Percentiles rank a stretch among this genome's conserved stretches.
Conservation (phyloP, 192 early-diverging fungal species). For the Jimgerdemannia flammicorona region DNA sequence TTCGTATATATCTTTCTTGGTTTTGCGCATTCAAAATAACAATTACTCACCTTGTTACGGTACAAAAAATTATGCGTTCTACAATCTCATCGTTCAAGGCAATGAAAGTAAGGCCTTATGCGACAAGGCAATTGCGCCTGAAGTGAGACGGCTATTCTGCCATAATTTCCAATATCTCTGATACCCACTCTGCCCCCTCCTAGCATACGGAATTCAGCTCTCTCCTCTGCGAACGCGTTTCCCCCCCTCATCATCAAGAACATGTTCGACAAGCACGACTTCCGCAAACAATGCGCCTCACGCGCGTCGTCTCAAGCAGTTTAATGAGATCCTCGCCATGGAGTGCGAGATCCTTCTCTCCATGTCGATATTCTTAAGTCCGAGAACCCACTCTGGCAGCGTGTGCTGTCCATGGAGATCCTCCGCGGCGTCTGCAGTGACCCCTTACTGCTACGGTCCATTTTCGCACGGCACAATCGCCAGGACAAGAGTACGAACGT, state of each 20-base stretch:
- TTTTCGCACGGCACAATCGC: conserved; percentile 76
- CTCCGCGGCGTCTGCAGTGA: conserved; percentile 66
- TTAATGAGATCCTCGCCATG: conserved; percentile 67
- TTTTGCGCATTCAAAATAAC: no score
- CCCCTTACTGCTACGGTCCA: conserved; percentile 53
- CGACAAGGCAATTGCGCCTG: no score
- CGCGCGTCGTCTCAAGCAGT: conserved; percentile 74
- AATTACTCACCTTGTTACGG: no score
- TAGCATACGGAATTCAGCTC: conserved; percentile 70
- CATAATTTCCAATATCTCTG: neutral
- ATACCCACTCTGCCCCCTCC: neutral
- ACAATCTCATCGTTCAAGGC: no score
- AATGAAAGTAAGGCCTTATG: no score
- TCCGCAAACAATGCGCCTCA: conserved; percentile 79
- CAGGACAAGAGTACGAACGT: conserved; percentile 71
- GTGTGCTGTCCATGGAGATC: conserved; percentile 78
- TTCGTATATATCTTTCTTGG: no score
- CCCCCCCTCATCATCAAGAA: conserved; percentile 86
- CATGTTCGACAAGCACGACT: conserved; percentile 90
- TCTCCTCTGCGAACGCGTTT: conserved; percentile 76
- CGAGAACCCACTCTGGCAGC: conserved; percentile 75
- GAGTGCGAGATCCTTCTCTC: conserved; percentile 95
- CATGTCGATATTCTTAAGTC: conserved; percentile 76
- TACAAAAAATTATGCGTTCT: no score
- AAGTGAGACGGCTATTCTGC: neutral